Percentiles rank a stretch among this genome's conserved stretches.
Evolutionary conservation across 495 filamentous ascomycete species (phyloP).

Genomic region (Entonaema liquescens): DNA sequence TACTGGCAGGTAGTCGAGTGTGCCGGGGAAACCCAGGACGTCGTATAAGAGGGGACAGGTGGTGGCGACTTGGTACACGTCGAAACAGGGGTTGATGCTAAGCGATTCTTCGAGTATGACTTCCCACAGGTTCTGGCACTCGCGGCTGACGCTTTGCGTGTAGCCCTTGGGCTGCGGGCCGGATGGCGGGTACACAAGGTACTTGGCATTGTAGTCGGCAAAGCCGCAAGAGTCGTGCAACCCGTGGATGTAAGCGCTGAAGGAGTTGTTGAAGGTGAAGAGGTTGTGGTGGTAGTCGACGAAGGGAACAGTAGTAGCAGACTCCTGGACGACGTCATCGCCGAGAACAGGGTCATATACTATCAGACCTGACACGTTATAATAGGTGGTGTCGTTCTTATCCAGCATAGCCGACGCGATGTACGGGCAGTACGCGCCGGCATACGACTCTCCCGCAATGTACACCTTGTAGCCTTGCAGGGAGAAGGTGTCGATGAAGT

Average conservation of each 20-base stretch:
- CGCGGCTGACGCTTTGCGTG: constrained; percentile 45
- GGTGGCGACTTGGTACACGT: constrained; percentile 78
- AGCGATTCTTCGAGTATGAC: constrained; percentile 64
- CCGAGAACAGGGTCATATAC: constrained; percentile 77
- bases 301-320: constrained; percentile 69
- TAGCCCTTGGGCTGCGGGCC: constrained; percentile 63
- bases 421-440: constrained; percentile 82
- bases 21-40: constrained; percentile 76
- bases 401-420: constrained; percentile 81
- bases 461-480: constrained; percentile 73
- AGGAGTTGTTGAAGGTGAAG: constrained; percentile 74
- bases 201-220: constrained; percentile 68
- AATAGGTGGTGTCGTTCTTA: constrained; percentile 70
- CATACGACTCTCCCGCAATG: constrained; percentile 76
- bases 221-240: constrained; percentile 73
- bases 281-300: constrained; percentile 71
- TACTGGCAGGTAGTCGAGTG: constrained; percentile 57
- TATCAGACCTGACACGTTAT: constrained; percentile 71
- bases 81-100: constrained; percentile 81
- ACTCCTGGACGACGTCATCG: constrained; percentile 59
- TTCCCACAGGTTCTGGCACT: constrained; percentile 57
- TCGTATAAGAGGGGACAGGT: constrained; percentile 80
- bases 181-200: constrained; percentile 74
- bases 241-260: constrained; percentile 66
- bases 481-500: constrained; percentile 73